Base-by-base conservation (phyloP, 2,329 filamentous ascomycete species). In the Fonsecaea nubica region DNA sequence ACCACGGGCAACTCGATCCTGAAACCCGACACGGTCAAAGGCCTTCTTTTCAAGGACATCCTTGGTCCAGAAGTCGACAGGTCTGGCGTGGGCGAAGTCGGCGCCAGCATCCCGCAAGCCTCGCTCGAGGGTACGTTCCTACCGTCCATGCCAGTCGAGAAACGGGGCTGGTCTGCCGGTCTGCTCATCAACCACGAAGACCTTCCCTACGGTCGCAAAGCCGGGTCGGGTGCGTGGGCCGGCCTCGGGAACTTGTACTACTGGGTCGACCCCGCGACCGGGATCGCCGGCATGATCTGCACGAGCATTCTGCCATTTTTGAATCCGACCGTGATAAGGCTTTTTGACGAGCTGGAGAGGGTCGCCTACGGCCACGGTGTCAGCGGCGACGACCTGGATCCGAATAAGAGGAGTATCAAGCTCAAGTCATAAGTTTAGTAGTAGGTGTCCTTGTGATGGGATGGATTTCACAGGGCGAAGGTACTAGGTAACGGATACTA, bases 211-310 rank as follows among this genome's bases (percentile, higher is more conserved):
- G 67, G 65, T 3, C 61, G 71, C 3, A 71, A 68, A 53, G 42
- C 36, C 10, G 63, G 64, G 21, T 69, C 65, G 30, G 71, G 71
- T 21, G 61, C 56, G 2, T 72, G 71, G 71, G 65, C 67, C 7
- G 71, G 71, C 2, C 57, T 72, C 35, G 69, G 67, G 32, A 71
- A 72, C 48, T 30, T 69, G 57, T 72, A 69, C 56, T 72, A 69
- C 58, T 71, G 69, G 69, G 59, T 72, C 32, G 71, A 72, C 57
- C 63, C 64, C 1, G 42, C 13, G n/a, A 33, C 42, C 9, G 64
- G 58, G 5, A 57, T 66, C 6, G 65, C 66, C 1, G 71, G 71
- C 25, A 65, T 71, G 55, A 60, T 70, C 0, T 38, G 33, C 25
- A 59, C 67, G 6, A 55, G 10, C 3, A 40, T 70, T 18, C 42